These are phyloP conservation scores for Penicillium pulvis DNA, from an alignment of 495 filamentous ascomycete species.

Conservation along the genomic window DNA sequence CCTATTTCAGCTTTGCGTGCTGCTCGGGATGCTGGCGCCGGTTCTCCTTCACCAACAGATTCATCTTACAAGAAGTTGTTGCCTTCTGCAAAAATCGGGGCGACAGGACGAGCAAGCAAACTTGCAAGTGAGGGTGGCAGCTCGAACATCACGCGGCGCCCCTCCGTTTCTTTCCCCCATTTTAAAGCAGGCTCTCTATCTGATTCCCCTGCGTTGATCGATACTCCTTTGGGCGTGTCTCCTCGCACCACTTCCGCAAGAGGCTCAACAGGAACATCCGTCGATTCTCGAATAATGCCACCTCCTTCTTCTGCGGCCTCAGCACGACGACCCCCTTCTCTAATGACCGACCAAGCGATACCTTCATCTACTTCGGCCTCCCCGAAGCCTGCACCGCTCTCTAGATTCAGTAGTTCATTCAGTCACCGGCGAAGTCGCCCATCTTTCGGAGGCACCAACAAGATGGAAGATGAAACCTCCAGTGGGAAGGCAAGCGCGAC, in stretches of 20 bases:
- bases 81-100: slow-evolving; percentile 58
- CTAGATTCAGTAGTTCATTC: slow-evolving; percentile 81
- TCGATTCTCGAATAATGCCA: slow-evolving; percentile 62
- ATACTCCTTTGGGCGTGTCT: slow-evolving; percentile 56
- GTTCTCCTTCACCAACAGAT: slow-evolving; percentile 46
- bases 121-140: slow-evolving; percentile 53
- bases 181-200: slow-evolving; percentile 95
- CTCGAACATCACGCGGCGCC: slow-evolving; percentile 62
- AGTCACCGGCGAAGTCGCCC: slow-evolving; percentile 76
- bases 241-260: slow-evolving; percentile 62
- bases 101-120: slow-evolving; percentile 62
- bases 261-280: slow-evolving; percentile 49
- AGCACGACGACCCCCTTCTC: slow-evolving; percentile 42
- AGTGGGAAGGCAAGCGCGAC: slow-evolving; percentile 85
- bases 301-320: slow-evolving; percentile 55
- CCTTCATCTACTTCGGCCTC: slow-evolving; percentile 67
- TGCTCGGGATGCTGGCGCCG: slow-evolving; percentile 56
- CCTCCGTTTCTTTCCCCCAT: slow-evolving; percentile 88
- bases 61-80: slow-evolving; percentile 64
- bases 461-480: slow-evolving; percentile 83
- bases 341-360: slow-evolving; percentile 58
- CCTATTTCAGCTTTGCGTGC: slow-evolving; percentile 83
- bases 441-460: slow-evolving; percentile 70
- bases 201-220: slow-evolving; percentile 72
- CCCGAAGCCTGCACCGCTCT: slow-evolving; percentile 71